Evolutionary conservation across 2,329 filamentous ascomycete species (phyloP).

Genomic region (Cladophialophora psammophila): DNA sequence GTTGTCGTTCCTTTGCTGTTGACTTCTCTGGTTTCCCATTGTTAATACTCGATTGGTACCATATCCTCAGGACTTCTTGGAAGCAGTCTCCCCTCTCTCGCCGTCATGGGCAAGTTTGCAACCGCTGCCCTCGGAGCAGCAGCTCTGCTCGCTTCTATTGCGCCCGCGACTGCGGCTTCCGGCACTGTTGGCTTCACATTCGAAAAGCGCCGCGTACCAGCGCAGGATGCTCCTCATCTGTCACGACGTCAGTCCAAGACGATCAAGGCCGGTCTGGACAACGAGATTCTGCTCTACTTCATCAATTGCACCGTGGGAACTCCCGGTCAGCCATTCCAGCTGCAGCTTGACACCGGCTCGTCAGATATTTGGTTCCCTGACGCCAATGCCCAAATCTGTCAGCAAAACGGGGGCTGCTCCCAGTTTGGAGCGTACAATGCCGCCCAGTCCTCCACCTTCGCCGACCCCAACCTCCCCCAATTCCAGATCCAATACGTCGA

Average conservation of each 20-base stretch:
- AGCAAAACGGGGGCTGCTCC: constrained; percentile 28
- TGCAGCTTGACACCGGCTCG: constrained; percentile 73
- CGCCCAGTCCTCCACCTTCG: constrained; percentile 39
- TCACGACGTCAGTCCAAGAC: constrained; percentile 35
- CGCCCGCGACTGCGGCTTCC: constrained; percentile 23
- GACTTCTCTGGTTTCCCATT: constrained; percentile 4
- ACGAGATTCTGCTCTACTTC: constrained; percentile 61
- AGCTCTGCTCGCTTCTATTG: constrained; percentile 30
- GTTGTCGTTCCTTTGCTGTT: constrained; percentile 6
- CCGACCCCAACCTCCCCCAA: constrained; percentile 30
- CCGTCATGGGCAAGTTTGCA: constrained; percentile 28
- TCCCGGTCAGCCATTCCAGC: constrained; percentile 63
- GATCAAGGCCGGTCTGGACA: constrained; percentile 34
- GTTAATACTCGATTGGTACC: constrained; percentile 5
- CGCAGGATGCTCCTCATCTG: constrained; percentile 26
- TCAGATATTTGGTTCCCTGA: constrained; percentile 69
- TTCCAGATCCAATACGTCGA: constrained; percentile 52
- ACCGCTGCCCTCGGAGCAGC: constrained; percentile 28
- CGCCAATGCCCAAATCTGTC: constrained; percentile 38
- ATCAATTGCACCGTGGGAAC: constrained; percentile 70
- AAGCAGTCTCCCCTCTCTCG: background rate
- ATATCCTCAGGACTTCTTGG: background rate
- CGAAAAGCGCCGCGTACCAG: constrained; percentile 32
- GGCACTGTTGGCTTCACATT: constrained; percentile 37
- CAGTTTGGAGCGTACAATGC: constrained; percentile 40